Evolutionary conservation across 257 asterid species (phyloP).

Genomic region (Solanum virginianum): DNA sequence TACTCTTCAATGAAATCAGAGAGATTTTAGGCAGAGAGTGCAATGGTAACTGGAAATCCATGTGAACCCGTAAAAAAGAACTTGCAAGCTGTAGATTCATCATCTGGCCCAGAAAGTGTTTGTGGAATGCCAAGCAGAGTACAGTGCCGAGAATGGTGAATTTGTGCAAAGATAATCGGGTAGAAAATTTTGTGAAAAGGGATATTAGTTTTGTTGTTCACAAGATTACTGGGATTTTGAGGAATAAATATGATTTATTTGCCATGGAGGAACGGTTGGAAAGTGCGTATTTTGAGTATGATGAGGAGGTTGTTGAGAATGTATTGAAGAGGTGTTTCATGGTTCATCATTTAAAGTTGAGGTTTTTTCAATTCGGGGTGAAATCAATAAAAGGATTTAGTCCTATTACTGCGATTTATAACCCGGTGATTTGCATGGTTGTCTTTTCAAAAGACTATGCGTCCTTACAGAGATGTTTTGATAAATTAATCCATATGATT

Average conservation of each 20-base stretch:
- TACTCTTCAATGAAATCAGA: slow-evolving; percentile 59
- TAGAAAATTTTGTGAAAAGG: neutral
- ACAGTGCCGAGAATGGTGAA: neutral
- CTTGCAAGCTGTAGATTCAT: neutral
- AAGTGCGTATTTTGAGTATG: slow-evolving; percentile 20
- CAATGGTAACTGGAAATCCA: slow-evolving; percentile 4
- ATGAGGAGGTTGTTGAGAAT: slow-evolving; percentile 49
- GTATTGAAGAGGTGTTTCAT: slow-evolving; percentile 84
- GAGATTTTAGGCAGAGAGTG: slow-evolving; percentile 46
- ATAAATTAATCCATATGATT: too few relatives aligned
- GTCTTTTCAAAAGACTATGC: too few relatives aligned
- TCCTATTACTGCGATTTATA: too few relatives aligned
- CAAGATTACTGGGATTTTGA: slow-evolving; percentile 50
- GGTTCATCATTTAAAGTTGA: too few relatives aligned
- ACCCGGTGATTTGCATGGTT: too few relatives aligned
- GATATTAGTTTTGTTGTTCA: slow-evolving; percentile 63
- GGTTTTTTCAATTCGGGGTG: too few relatives aligned
- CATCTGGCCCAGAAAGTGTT: slow-evolving; percentile 6
- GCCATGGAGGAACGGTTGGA: slow-evolving; percentile 67
- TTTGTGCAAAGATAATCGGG: neutral
- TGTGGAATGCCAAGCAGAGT: slow-evolving; percentile 44
- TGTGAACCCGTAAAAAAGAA: slow-evolving; percentile 8
- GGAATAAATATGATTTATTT: slow-evolving; percentile 19
- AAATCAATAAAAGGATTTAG: too few relatives aligned
- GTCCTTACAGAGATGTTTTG: too few relatives aligned